Percentiles rank a stretch among this genome's conserved stretches.
phyloP scores from a whole-genome alignment of 768 basidiomycete genomes.

The Lactifluus volemus region DNA sequence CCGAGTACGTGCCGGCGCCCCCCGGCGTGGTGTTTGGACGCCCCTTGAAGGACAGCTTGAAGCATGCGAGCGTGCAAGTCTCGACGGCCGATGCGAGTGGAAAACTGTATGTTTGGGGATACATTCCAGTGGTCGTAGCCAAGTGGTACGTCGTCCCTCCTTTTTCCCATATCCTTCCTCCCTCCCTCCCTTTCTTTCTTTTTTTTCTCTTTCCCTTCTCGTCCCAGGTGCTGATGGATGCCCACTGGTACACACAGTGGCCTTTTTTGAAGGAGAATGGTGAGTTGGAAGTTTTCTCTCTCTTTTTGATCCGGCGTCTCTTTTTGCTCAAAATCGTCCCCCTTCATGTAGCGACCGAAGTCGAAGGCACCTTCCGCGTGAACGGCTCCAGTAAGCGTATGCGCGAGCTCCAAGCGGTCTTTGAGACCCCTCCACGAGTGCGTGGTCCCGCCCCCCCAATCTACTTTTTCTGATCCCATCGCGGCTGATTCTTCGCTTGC shows the following conservation, averaged over 20 bases:
- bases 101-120: slow-evolving; percentile 84
- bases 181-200: background rate
- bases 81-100: slow-evolving; percentile 80
- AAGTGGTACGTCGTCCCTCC: slow-evolving; percentile 60
- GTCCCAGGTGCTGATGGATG: background rate
- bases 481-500: background rate
- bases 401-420: slow-evolving; percentile 87
- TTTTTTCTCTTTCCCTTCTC: too few species aligned
- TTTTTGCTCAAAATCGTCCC: background rate
- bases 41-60: slow-evolving; percentile 74
- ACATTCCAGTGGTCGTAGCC: slow-evolving; percentile 94
- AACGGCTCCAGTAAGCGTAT: slow-evolving; percentile 94
- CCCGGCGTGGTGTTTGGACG: slow-evolving; percentile 67
- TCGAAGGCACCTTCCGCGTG: slow-evolving; percentile 90
- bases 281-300: slow-evolving; percentile 25
- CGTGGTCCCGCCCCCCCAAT: slow-evolving; percentile 19
- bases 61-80: slow-evolving; percentile 88
- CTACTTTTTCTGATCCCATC: background rate
- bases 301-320: background rate
- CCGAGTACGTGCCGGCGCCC: slow-evolving; percentile 28
- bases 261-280: slow-evolving; percentile 88
- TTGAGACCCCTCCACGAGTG: slow-evolving; percentile 84
- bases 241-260: slow-evolving; percentile 43
- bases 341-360: slow-evolving; percentile 59
- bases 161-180: slow-evolving; percentile 3